phyloP scores from a whole-genome alignment of 2,329 filamentous ascomycete species.

The Fusarium brevicatenulatum region DNA sequence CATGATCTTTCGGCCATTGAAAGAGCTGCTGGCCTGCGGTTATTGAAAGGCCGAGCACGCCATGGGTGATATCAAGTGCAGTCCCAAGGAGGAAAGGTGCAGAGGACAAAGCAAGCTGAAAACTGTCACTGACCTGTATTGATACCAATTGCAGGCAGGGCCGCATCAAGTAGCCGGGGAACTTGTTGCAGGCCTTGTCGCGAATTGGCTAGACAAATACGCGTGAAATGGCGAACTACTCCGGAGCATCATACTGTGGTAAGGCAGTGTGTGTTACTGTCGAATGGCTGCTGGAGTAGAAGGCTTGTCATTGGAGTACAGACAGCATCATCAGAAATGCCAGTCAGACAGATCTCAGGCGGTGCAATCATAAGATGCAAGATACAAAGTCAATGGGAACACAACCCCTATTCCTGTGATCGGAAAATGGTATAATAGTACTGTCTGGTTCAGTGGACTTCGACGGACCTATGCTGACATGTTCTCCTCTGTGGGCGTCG shows the following conservation, averaged over 20 bases:
- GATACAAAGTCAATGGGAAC: slow-evolving; percentile 38
- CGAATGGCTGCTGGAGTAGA: neutral
- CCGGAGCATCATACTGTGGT: neutral
- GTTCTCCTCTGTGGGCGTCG: slow-evolving; percentile 2
- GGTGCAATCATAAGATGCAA: slow-evolving; percentile 40
- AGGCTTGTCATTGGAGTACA: slow-evolving; percentile 2
- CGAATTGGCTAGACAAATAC: slow-evolving; percentile 17
- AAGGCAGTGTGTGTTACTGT: slow-evolving; percentile 7
- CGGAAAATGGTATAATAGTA: neutral
- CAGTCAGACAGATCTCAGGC: slow-evolving; percentile 42
- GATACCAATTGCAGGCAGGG: neutral
- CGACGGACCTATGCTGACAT: slow-evolving; percentile 4
- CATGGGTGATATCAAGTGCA: slow-evolving; percentile 23
- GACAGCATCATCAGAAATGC: slow-evolving; percentile 15
- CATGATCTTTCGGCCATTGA: slow-evolving; percentile 2
- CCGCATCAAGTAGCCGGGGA: slow-evolving; percentile 12
- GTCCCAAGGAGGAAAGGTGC: slow-evolving; percentile 39
- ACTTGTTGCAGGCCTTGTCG: slow-evolving; percentile 14
- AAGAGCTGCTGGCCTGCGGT: slow-evolving; percentile 22
- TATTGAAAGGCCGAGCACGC: slow-evolving; percentile 28
- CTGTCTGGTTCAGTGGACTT: neutral
- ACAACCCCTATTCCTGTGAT: slow-evolving; percentile 31
- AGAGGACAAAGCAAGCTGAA: slow-evolving; percentile 41
- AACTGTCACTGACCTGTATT: slow-evolving; percentile 12
- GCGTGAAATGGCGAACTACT: slow-evolving; percentile 24